These are phyloP conservation scores for Skeletonema marinoi DNA, from an alignment of 108 stramenopile species.

Conservation along the genomic window DNA sequence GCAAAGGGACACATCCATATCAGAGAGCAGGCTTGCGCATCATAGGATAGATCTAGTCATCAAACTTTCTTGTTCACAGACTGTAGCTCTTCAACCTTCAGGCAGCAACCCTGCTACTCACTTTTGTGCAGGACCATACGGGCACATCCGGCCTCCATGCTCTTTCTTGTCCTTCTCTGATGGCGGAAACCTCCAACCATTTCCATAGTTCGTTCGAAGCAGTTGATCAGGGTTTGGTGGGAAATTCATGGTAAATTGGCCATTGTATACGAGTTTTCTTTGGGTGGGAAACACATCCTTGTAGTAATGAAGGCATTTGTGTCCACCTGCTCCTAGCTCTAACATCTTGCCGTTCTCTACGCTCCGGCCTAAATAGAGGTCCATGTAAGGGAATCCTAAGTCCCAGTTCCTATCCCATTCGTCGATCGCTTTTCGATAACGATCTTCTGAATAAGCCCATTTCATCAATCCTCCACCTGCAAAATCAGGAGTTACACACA, in stretches of 20 bases:
- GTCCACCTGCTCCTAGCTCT: neutral
- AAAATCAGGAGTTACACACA: neutral
- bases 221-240: neutral
- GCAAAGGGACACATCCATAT: too few relatives aligned
- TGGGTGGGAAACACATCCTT: neutral
- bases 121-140: neutral
- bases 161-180: neutral
- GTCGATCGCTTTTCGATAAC: neutral
- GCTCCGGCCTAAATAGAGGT: neutral
- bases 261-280: neutral
- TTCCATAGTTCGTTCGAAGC: neutral
- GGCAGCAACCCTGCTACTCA: too few relatives aligned
- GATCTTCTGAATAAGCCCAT: neutral
- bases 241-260: neutral
- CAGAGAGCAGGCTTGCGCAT: too few relatives aligned
- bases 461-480: neutral
- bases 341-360: neutral
- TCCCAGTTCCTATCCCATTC: neutral
- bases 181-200: neutral
- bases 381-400: neutral
- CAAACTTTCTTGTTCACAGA: too few relatives aligned
- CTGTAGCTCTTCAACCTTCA: too few relatives aligned
- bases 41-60: too few relatives aligned
- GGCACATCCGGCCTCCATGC: neutral
- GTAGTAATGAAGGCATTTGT: neutral